Conservation (phyloP, 768 basidiomycete species). For the Pisolithus sp. region DNA sequence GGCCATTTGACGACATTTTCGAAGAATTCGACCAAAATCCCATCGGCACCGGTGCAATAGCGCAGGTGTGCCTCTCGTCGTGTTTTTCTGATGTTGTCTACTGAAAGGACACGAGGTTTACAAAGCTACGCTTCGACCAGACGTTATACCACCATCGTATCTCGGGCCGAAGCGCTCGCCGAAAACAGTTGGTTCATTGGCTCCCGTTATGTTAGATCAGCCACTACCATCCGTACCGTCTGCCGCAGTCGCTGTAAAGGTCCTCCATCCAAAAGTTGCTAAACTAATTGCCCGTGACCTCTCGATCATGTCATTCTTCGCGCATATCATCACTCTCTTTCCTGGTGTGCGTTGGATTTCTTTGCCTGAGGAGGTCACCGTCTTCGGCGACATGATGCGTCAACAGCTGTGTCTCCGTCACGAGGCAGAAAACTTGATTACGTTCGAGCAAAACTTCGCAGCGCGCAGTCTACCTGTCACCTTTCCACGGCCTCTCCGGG, state of each 20-base stretch:
- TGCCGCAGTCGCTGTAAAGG: conserved; percentile 89
- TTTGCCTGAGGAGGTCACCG: conserved; percentile 87
- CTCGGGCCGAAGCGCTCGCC: conserved; percentile 63
- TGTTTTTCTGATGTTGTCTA: neutral
- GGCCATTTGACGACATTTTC: conserved; percentile 83
- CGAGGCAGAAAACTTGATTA: conserved; percentile 81
- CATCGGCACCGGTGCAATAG: conserved; percentile 98
- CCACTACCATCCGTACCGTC: conserved; percentile 72
- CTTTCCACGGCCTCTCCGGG: conserved; percentile 82
- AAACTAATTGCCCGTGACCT: conserved; percentile 86
- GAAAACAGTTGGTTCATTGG: conserved; percentile 45
- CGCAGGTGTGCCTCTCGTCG: conserved; percentile 43
- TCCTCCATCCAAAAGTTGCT: conserved; percentile 82
- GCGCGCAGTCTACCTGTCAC: conserved; percentile 73
- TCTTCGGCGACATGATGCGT: conserved; percentile 96
- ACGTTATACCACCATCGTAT: conserved; percentile 82
- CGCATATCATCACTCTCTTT: conserved; percentile 63
- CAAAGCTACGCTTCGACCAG: conserved; percentile 74
- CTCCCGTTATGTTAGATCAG: conserved; percentile 41
- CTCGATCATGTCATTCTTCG: conserved; percentile 92
- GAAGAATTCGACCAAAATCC: conserved; percentile 81
- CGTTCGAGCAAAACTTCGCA: conserved; percentile 83
- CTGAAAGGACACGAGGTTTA: conserved; percentile 56
- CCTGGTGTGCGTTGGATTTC: conserved; percentile 98
- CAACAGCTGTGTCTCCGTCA: conserved; percentile 87